Conservation (phyloP, 1,139 yeast genomes). For the Yamadazyma dendronema region DNA sequence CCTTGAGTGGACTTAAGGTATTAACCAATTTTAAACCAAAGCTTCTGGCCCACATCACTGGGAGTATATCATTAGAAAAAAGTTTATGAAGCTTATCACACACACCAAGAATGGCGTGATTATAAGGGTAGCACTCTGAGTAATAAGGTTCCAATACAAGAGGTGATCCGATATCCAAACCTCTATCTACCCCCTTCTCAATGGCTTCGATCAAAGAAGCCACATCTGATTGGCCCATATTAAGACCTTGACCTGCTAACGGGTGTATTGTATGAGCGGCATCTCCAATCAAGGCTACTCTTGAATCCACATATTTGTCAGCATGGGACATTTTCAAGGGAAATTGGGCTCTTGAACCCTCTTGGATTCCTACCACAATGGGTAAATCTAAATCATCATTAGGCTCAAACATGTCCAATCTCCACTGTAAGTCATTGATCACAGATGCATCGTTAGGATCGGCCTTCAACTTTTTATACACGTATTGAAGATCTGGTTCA, state of each 20-base stretch:
- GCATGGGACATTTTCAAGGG: constrained; percentile 90
- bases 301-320: constrained; percentile 77
- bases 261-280: constrained; percentile 99
- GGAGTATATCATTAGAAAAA: constrained; percentile 71
- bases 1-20: constrained; percentile 60
- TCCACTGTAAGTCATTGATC: constrained; percentile 69
- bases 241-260: constrained; percentile 95
- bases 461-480: constrained; percentile 28
- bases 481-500: constrained; percentile 42
- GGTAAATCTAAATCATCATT: constrained; percentile 68
- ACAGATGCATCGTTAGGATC: constrained; percentile 49
- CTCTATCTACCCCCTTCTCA: constrained; percentile 69
- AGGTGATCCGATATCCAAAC: constrained; percentile 85
- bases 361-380: constrained; percentile 54
- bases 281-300: constrained; percentile 92
- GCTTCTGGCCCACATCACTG: constrained; percentile 73
- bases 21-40: constrained; percentile 73
- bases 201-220: constrained; percentile 65
- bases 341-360: constrained; percentile 76
- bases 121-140: constrained; percentile 73
- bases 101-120: constrained; percentile 78
- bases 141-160: constrained; percentile 84
- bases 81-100: constrained; percentile 91
- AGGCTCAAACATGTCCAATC: constrained; percentile 45
- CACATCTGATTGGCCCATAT: constrained; percentile 98